Conservation (phyloP, 768 basidiomycete species). For the Termitomyces heimii region DNA sequence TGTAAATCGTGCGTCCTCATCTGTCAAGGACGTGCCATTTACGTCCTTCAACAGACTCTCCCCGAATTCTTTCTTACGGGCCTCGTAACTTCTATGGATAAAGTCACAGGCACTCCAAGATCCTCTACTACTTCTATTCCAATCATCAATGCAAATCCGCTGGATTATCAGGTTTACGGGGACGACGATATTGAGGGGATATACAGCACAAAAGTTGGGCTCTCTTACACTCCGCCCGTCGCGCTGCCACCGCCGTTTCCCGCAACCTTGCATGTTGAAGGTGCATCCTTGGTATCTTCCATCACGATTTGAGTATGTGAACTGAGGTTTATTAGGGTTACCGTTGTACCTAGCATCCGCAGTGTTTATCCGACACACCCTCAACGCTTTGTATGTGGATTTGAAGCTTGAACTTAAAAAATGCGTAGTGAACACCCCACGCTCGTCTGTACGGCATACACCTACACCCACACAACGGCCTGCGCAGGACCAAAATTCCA, state of each 20-base stretch:
- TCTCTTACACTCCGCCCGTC: conserved; percentile 66
- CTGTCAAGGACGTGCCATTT: conserved; percentile 59
- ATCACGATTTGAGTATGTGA: background rate
- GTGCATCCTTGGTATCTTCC: conserved; percentile 26
- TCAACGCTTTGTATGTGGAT: conserved; percentile 71
- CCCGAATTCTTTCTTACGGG: conserved; percentile 68
- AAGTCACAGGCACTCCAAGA: conserved; percentile 32
- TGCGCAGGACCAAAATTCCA: background rate
- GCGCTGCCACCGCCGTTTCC: conserved; percentile 67
- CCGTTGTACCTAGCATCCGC: conserved; percentile 69
- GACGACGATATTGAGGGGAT: conserved; percentile 38
- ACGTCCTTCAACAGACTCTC: conserved; percentile 61
- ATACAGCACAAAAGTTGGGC: conserved; percentile 58
- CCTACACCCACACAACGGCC: background rate
- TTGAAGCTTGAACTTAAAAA: conserved; percentile 50
- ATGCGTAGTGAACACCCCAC: conserved; percentile 32
- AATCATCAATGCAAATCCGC: conserved; percentile 23
- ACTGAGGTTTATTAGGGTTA: conserved; percentile 38
- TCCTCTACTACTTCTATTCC: conserved; percentile 18
- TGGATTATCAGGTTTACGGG: conserved; percentile 17
- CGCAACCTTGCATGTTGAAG: conserved; percentile 63
- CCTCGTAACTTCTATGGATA: conserved; percentile 52
- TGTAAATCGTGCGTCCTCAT: conserved; percentile 5
- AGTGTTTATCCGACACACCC: conserved; percentile 62
- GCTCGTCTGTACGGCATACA: conserved; percentile 6